Evolutionary conservation across 805 yeast genomes (phyloP), one percentile per base, ranked within the genome.

Genomic region (Scheffersomyces ergatensis): DNA sequence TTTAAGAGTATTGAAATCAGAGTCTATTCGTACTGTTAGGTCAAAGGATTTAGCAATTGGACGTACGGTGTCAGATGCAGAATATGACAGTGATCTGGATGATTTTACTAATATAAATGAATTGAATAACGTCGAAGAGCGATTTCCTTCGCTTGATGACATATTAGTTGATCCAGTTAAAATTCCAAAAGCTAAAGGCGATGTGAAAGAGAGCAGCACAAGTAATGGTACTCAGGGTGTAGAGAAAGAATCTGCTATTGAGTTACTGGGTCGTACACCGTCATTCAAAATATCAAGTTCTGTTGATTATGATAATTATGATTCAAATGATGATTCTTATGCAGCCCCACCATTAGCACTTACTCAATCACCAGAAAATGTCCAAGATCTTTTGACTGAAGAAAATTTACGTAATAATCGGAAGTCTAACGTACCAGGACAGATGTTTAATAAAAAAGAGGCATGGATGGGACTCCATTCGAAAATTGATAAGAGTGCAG

Each of bases 101-200:
- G 54, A 57, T 23, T 53, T 60, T 21, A 57, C 56, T 9, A 72
- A 67, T n/a, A 39, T 74, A 23, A 73, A 63, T 5, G 58, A 73
- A 25, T 49, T 70, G 39, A 73, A 69, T 20, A 58, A 68, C 40
- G 76, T 72, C 1, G 82, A 76, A 49, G 73, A 73, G 42, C 58
- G 82, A 36, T 79, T 69, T 48, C 84, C 80, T 0, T 68, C 76
- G 2, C 50, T 74, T n/a, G 76, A 72, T 19, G 66, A 60, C 12
- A 43, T 63, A 16, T 39, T 40, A 16, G 44, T 37, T 21, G 34
- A 40, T 12, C 34, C 34, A 7, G 15, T 24, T 5, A 33, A 21
- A 12, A 14, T 16, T 33, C 21, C 16, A 15, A 21, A 4, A 4
- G n/a, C 14, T 19, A 11, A 9, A 2, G n/a, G 14, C 14, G 27